A percentile compares a stretch with the other conserved stretches of the same genome.
phyloP scores from a whole-genome alignment of 148 eudicot species.

The Arctostaphylos glauca region DNA sequence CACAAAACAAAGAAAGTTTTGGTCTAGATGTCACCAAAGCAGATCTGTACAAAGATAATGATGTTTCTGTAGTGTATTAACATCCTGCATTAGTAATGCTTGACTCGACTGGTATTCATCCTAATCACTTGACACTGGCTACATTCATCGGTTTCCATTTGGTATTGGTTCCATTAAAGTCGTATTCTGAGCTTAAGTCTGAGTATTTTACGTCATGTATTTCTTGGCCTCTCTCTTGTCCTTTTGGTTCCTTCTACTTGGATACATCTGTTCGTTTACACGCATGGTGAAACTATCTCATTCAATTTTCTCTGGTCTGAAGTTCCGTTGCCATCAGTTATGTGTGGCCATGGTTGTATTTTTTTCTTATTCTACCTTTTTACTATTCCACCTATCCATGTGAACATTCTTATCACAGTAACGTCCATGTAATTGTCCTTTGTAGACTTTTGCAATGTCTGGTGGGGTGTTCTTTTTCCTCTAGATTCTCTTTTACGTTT shows the following conservation, averaged over 20 bases:
- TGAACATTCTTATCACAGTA: not conserved
- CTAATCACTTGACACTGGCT: not conserved
- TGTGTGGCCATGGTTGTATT: not conserved
- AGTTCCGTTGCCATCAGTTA: not conserved
- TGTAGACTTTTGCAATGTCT: not conserved
- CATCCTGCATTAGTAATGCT: not conserved
- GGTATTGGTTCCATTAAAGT: not conserved
- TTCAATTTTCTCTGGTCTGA: not conserved
- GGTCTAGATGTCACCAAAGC: not conserved
- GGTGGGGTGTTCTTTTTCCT: not conserved
- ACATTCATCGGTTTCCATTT: not conserved
- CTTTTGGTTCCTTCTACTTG: not conserved
- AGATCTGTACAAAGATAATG: not conserved
- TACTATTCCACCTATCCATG: not conserved
- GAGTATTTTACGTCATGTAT: not conserved
- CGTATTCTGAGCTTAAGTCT: too few species aligned
- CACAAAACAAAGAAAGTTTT: not conserved
- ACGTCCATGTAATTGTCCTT: not conserved
- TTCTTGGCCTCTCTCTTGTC: not conserved
- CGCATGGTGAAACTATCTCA: not conserved
- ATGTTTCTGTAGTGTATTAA: not conserved
- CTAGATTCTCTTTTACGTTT: not conserved
- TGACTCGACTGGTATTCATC: not conserved
- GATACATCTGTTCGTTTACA: not conserved
- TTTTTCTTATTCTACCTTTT: not conserved